phyloP scores from a whole-genome alignment of 2,329 filamentous ascomycete species.

The Penicillium sumatraense region DNA sequence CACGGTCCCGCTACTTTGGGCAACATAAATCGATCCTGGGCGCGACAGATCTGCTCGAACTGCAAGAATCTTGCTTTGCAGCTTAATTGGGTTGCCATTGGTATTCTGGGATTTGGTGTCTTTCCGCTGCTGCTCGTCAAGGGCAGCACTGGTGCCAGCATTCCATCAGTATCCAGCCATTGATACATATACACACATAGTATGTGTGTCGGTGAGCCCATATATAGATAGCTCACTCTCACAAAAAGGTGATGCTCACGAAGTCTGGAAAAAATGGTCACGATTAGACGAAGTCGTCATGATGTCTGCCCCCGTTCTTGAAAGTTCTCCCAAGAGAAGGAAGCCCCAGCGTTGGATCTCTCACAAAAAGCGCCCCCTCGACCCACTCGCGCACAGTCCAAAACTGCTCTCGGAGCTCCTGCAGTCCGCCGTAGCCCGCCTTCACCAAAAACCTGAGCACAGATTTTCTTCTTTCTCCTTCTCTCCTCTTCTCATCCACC shows the following conservation, averaged over 20 bases:
- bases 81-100: slow-evolving; percentile 76
- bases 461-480: slow-evolving; percentile 33
- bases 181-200: no score
- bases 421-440: slow-evolving; percentile 37
- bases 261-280: slow-evolving; percentile 89
- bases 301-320: background rate
- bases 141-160: slow-evolving; percentile 47
- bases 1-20: slow-evolving; percentile 83
- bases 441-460: slow-evolving; percentile 33
- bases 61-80: slow-evolving; percentile 86
- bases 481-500: slow-evolving; percentile 29
- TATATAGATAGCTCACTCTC: background rate
- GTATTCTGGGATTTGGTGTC: slow-evolving; percentile 78
- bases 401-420: slow-evolving; percentile 39
- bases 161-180: background rate
- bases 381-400: slow-evolving; percentile 14
- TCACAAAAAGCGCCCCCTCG: slow-evolving; percentile 12
- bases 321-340: slow-evolving; percentile 1
- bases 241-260: slow-evolving; percentile 59
- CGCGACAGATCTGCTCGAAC: slow-evolving; percentile 69
- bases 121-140: slow-evolving; percentile 62
- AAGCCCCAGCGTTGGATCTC: slow-evolving; percentile 8
- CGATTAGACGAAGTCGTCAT: slow-evolving; percentile 74
- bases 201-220: background rate
- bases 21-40: slow-evolving; percentile 70